These are phyloP conservation scores for Lasiosphaeria hispida DNA, from an alignment of 495 filamentous ascomycete genomes.

Conservation along the genomic window DNA sequence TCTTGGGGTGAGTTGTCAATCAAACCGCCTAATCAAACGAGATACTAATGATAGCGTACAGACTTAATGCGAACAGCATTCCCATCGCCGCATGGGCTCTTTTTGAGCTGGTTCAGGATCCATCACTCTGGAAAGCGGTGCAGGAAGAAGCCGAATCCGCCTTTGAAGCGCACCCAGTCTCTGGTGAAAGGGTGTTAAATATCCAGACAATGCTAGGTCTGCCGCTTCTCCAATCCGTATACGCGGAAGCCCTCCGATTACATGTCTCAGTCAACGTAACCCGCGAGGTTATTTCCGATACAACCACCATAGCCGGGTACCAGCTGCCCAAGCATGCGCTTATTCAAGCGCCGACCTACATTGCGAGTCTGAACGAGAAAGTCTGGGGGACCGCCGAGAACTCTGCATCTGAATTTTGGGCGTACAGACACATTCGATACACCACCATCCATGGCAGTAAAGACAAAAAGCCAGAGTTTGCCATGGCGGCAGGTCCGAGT, in stretches of 20 bases:
- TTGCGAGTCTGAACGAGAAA: conserved; percentile 1
- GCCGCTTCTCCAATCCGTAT: conserved; percentile 1
- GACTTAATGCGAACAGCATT: conserved; percentile 4
- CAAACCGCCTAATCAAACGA: neutral
- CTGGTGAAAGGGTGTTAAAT: neutral
- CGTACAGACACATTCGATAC: conserved; percentile 5
- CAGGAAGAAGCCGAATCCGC: conserved; percentile 1
- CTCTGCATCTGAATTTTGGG: conserved; percentile 2
- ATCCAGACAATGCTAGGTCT: conserved; percentile 1
- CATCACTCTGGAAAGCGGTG: neutral
- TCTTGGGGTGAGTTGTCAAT: neutral
- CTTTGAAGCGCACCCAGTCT: neutral
- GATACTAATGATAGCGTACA: neutral
- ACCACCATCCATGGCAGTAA: neutral
- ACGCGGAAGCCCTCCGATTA: neutral
- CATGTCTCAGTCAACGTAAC: conserved; percentile 8
- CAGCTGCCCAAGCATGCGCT: neutral
- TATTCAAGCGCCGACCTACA: conserved; percentile 1
- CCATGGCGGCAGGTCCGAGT: conserved; percentile 1
- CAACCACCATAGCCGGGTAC: neutral
- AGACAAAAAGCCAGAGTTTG: neutral
- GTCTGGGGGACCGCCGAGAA: neutral
- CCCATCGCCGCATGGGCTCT: conserved; percentile 4
- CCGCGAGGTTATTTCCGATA: conserved; percentile 1
- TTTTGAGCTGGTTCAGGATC: neutral